Base-by-base conservation (phyloP, 257 asterid genomes). In the Eucommia ulmoides region DNA sequence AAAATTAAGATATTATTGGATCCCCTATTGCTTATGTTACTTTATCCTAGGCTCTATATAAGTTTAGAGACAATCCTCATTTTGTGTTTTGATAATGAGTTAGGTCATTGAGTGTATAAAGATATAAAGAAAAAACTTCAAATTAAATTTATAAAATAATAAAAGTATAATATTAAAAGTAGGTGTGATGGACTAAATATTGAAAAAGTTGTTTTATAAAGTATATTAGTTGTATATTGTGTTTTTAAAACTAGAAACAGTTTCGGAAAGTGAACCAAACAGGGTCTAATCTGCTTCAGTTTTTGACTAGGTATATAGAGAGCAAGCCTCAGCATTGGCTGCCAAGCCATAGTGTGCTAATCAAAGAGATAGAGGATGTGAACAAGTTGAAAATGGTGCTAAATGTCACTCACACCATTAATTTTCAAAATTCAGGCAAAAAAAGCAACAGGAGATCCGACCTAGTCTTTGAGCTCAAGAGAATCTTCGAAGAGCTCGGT, bases 241-340 rank as follows among this genome's bases (percentile, higher is more conserved):
- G 3, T 18, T 29, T 17, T 14, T 38, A 15, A 26, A n/a, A n/a
- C n/a, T n/a, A n/a, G n/a, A n/a, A n/a, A n/a, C n/a, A n/a, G n/a
- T n/a, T n/a, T n/a, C n/a, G n/a, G n/a, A n/a, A n/a, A n/a, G n/a
- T n/a, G n/a, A n/a, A n/a, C n/a, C n/a, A n/a, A n/a, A n/a, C n/a
- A n/a, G n/a, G n/a, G n/a, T n/a, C n/a, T n/a, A n/a, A n/a, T n/a
- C n/a, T n/a, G n/a, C n/a, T n/a, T n/a, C n/a, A n/a, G n/a, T n/a
- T n/a, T n/a, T n/a, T n/a, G 2, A 21, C 57, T 77, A 83, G 94
- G 47, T 76, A 78, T 65, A 63, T 84, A 81, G 93, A 81, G 69
- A 74, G 93, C 66, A 78, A 69, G 65, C 82, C 94, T 49, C 74
- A 71, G 22, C 63, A 65, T 2, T 81, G 94, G 94, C 69, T 64